Base-by-base conservation (phyloP, 768 basidiomycete genomes). In the Pulveroboletus sp. region DNA sequence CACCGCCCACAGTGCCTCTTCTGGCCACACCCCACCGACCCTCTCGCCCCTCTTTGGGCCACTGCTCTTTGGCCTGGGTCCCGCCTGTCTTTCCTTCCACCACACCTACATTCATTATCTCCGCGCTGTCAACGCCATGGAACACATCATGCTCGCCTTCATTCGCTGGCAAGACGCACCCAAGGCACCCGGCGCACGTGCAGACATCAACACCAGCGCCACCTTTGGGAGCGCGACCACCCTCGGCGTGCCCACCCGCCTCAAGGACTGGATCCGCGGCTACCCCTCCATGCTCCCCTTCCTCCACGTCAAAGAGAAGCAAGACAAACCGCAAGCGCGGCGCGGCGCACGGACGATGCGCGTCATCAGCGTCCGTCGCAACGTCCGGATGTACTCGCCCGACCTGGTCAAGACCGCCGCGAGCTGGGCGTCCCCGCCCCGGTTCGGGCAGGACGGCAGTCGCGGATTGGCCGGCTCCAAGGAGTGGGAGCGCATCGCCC, bases 1-100 rank as follows among this genome's bases (percentile, higher is more conserved):
- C 54, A 83, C 87, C 1, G 90, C 93, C 2, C 83, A 96, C 65
- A 86, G 87, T 24, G 77, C 85, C 17, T 76, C 79, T 8, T 93
- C 91, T 12, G 94, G 95, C 2, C 88, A 95, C 57, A 94, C 93
- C 0, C 93, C 93, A 0, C 87, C 89, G 17, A 84, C 91, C 1
- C 80, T 98, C 32, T 90, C 93, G 1, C 82, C 90, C 14, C 78
- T 95, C 6, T 95, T 97, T 63, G 89, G 88, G 0, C 92, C 93
- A 2, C 73, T 95, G 22, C 70, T 98, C 40, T 97, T 97, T 56
- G 93, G 93, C 45, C 79, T 94, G 50, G 80, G 79, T 10, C 66
- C 74, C 9, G 69, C 76, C 2, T 73, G 73, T 48, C 69, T 75
- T 43, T 65, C 76, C 17, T 80, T 85, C 69, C 72, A 78, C 47